Conservation (phyloP, 2,329 filamentous ascomycete species). For the Fusarium liriodendri region DNA sequence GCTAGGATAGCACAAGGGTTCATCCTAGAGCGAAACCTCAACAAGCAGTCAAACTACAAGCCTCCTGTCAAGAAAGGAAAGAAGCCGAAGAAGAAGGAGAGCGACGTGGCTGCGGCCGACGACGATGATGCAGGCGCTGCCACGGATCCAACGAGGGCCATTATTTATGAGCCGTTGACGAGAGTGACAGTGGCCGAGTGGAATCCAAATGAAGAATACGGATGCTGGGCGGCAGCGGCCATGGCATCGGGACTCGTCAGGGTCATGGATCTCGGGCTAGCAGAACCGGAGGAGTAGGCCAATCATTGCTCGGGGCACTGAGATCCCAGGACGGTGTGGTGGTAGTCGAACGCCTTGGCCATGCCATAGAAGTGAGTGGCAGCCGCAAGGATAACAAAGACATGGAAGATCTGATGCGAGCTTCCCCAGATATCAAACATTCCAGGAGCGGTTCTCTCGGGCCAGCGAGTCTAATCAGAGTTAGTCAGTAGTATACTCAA, state of each 20-base stretch:
- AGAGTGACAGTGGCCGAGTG: conserved; percentile 72
- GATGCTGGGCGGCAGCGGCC: conserved; percentile 74
- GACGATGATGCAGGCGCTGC: conserved; percentile 49
- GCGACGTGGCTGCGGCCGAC: conserved; percentile 44
- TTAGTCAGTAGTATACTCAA: conserved; percentile 3
- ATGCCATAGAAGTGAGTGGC: conserved; percentile 84
- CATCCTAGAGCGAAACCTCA: conserved; percentile 60
- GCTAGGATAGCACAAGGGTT: conserved; percentile 66
- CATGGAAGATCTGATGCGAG: conserved; percentile 96
- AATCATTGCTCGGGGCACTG: conserved; percentile 54
- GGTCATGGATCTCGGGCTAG: conserved; percentile 72
- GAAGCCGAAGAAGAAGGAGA: conserved; percentile 52
- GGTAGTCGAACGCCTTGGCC: conserved; percentile 85
- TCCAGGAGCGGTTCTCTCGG: conserved; percentile 83
- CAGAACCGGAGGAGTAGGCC: conserved; percentile 42
- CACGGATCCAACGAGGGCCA: conserved; percentile 55
- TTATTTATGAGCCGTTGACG: conserved; percentile 71
- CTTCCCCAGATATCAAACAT: conserved; percentile 90
- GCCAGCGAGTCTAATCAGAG: conserved; percentile 74
- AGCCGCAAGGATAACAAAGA: conserved; percentile 87
- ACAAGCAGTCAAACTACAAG: conserved; percentile 56
- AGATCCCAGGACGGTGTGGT: conserved; percentile 72
- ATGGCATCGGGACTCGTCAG: conserved; percentile 75
- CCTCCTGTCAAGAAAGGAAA: conserved; percentile 51
- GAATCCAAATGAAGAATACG: conserved; percentile 75